A percentile compares a stretch with the other conserved stretches of the same genome.
Evolutionary conservation across 176 grass and related monocot genomes (phyloP).

Genomic region (Eleusine indica): DNA sequence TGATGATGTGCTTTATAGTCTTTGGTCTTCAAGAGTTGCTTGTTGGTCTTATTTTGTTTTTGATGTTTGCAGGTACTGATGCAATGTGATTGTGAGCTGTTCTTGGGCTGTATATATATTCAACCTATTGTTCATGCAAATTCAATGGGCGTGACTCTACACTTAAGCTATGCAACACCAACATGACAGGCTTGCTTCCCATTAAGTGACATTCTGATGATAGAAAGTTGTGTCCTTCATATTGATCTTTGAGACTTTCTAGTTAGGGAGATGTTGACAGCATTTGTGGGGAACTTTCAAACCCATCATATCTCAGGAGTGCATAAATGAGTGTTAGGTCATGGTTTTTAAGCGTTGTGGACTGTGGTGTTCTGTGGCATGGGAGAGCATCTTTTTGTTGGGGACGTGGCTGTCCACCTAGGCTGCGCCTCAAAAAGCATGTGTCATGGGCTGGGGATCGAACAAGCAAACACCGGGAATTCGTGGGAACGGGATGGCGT

Average conservation of each 20-base stretch:
- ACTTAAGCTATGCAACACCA: background rate
- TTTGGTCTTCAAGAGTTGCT: too few relatives aligned
- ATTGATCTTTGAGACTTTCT: background rate
- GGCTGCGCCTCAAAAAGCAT: background rate
- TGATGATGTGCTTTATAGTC: background rate
- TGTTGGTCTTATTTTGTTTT: background rate
- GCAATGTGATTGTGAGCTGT: constrained; percentile 19
- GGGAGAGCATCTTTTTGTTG: background rate
- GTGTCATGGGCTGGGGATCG: too few relatives aligned
- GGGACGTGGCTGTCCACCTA: background rate
- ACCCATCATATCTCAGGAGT: background rate
- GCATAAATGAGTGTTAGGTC: background rate
- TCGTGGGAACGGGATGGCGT: too few relatives aligned
- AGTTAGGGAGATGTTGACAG: background rate
- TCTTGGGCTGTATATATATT: background rate
- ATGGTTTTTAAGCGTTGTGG: background rate
- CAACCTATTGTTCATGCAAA: background rate
- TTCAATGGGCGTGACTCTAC: background rate
- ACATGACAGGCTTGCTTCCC: background rate
- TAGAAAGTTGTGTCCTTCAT: background rate
- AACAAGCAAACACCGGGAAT: too few relatives aligned
- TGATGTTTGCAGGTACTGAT: background rate
- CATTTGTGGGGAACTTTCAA: background rate
- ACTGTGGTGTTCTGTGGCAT: background rate
- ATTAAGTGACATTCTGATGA: background rate